phyloP scores from a whole-genome alignment of 2,329 filamentous ascomycete species.

The Pyricularia pennisetigena region DNA sequence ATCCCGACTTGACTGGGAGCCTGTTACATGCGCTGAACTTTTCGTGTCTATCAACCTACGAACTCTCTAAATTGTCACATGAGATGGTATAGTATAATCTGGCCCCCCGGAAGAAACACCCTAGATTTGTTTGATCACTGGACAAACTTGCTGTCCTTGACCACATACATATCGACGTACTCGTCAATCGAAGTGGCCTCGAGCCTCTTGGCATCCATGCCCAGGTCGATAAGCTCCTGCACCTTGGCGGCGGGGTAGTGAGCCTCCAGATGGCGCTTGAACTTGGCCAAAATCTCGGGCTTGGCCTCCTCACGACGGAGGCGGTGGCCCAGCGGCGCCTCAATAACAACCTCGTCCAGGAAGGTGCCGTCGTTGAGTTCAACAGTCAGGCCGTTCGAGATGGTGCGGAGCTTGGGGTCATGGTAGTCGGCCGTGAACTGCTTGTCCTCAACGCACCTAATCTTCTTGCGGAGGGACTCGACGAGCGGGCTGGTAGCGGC shows the following conservation, averaged over 20 bases:
- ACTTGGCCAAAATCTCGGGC: constrained; percentile 93
- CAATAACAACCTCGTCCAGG: constrained; percentile 81
- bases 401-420: constrained; percentile 83
- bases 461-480: constrained; percentile 85
- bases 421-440: constrained; percentile 96
- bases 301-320: constrained; percentile 92
- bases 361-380: constrained; percentile 90
- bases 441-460: constrained; percentile 92
- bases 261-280: constrained; percentile 78
- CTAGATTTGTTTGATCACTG: constrained; percentile 12
- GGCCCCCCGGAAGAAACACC: neutral
- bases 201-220: constrained; percentile 63
- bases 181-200: constrained; percentile 80
- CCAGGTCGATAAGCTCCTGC: constrained; percentile 72
- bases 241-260: constrained; percentile 73
- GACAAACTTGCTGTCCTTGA: constrained; percentile 52
- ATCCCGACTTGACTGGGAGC: neutral
- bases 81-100: neutral
- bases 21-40: neutral
- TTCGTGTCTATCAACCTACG: neutral
- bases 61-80: neutral
- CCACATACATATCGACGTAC: constrained; percentile 78
- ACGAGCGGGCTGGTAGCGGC: constrained; percentile 84
- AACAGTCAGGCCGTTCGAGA: constrained; percentile 93
- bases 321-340: constrained; percentile 89